Evolutionary conservation across 75 land plant genomes (phyloP).

Genomic region (Larix kaempferi): DNA sequence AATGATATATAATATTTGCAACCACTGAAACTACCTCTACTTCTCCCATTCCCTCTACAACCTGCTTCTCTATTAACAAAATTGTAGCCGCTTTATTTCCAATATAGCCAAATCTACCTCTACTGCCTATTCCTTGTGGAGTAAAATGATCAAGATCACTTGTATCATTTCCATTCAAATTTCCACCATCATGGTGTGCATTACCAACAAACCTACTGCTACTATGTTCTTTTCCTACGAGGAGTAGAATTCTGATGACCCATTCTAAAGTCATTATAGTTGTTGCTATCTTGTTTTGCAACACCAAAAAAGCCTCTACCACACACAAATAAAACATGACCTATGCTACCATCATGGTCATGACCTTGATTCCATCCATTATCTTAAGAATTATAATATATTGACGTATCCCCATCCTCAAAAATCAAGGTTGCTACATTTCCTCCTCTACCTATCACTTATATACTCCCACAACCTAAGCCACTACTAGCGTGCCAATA

Average conservation of each 20-base stretch:
- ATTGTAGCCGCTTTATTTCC: not conserved
- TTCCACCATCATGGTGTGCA: not conserved
- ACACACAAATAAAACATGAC: conserved; percentile 19
- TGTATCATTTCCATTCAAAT: conserved; percentile 2
- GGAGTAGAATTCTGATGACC: not conserved
- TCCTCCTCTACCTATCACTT: conserved; percentile 29
- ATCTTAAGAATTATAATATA: not conserved
- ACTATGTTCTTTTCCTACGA: not conserved
- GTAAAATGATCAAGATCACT: not conserved
- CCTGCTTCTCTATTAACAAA: not conserved
- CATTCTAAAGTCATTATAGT: conserved; percentile 9
- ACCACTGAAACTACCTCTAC: conserved; percentile 5
- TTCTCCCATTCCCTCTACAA: conserved; percentile 4
- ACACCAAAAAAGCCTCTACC: conserved; percentile 27
- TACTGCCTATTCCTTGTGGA: conserved; percentile 7
- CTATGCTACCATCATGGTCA: conserved; percentile 27
- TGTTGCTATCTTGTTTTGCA: not conserved
- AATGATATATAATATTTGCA: no score
- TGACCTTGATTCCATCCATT: conserved; percentile 18
- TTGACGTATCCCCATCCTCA: conserved; percentile 23
- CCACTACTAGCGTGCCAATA: conserved; percentile 12
- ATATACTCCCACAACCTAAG: conserved; percentile 28
- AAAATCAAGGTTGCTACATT: conserved; percentile 9
- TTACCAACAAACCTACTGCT: not conserved
- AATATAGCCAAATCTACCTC: not conserved